Conservation (phyloP, 1,139 yeast genomes). For the Lodderomyces jiufengensis region DNA sequence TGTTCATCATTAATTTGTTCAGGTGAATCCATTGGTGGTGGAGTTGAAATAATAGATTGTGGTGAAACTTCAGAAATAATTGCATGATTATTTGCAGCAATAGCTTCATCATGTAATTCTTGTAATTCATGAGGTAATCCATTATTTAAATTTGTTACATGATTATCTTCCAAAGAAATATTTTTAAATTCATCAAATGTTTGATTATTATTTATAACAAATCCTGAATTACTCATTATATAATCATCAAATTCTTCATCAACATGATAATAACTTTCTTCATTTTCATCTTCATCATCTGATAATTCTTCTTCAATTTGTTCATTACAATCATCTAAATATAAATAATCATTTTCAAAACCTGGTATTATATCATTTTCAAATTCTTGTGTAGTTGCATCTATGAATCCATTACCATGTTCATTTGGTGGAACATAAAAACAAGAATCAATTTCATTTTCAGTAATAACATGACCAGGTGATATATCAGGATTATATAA, state of each 20-base stretch:
- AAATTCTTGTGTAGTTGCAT: conserved; percentile 4
- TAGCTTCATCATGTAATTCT: conserved; percentile 3
- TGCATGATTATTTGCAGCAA: conserved; percentile 1
- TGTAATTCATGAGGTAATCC: background rate
- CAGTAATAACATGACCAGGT: conserved; percentile 38
- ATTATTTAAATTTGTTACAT: background rate
- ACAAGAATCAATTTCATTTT: conserved; percentile 24
- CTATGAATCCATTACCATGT: conserved; percentile 2
- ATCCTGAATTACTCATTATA: conserved; percentile 18
- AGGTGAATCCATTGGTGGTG: background rate
- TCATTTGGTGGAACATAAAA: conserved; percentile 25
- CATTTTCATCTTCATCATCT: conserved; percentile 34
- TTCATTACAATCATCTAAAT: conserved; percentile 30
- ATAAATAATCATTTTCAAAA: conserved; percentile 33
- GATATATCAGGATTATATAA: conserved; percentile 43
- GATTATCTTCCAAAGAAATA: conserved; percentile 1
- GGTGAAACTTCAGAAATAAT: conserved; percentile 4
- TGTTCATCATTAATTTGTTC: background rate
- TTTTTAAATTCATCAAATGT: conserved; percentile 8
- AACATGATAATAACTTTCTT: conserved; percentile 37
- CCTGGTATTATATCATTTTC: conserved; percentile 25
- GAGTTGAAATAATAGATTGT: background rate
- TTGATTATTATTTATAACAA: conserved; percentile 7
- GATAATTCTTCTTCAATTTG: conserved; percentile 36
- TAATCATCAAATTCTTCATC: conserved; percentile 37